Conservation (phyloP, 805 yeast species). For the Torulaspora franciscae region DNA sequence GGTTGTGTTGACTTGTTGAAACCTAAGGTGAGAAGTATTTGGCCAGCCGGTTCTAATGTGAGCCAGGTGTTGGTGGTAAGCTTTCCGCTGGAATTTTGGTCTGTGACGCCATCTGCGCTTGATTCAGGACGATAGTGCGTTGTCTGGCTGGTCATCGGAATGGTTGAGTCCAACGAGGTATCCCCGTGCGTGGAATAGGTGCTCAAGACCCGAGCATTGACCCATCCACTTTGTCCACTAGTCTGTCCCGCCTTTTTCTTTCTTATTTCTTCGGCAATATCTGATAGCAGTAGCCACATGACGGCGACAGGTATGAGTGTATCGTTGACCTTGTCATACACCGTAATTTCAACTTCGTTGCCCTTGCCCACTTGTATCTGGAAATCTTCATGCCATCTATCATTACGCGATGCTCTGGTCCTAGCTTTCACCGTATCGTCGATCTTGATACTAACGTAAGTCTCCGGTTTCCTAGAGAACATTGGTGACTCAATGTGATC, state of each 20-base stretch:
- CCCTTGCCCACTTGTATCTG: slow-evolving; percentile 81
- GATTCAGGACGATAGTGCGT: slow-evolving; percentile 4
- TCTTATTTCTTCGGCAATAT: slow-evolving; percentile 90
- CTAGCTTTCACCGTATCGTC: slow-evolving; percentile 83
- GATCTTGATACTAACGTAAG: slow-evolving; percentile 68
- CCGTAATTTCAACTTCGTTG: slow-evolving; percentile 83
- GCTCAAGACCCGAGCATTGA: slow-evolving; percentile 55
- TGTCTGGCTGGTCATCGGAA: slow-evolving; percentile 12
- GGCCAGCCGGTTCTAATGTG: slow-evolving; percentile 91
- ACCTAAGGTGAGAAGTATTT: slow-evolving; percentile 68
- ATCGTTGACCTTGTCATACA: slow-evolving; percentile 71
- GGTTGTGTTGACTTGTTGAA: slow-evolving; percentile 64
- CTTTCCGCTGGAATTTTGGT: slow-evolving; percentile 9
- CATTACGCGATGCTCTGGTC: slow-evolving; percentile 69
- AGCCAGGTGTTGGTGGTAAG: slow-evolving; percentile 75
- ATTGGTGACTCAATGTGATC: slow-evolving; percentile 88
- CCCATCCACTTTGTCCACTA: slow-evolving; percentile 76
- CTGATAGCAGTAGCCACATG: slow-evolving; percentile 85
- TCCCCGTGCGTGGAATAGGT: slow-evolving; percentile 21
- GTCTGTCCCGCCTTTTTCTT: slow-evolving; percentile 78
- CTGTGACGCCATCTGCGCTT: not conserved
- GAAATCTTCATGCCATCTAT: slow-evolving; percentile 78
- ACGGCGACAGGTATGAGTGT: slow-evolving; percentile 81
- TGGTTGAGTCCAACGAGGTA: slow-evolving; percentile 16
- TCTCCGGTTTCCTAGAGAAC: slow-evolving; percentile 73